Conservation (phyloP, 2,329 filamentous ascomycete genomes). For the Drechslerella stenobrocha region DNA sequence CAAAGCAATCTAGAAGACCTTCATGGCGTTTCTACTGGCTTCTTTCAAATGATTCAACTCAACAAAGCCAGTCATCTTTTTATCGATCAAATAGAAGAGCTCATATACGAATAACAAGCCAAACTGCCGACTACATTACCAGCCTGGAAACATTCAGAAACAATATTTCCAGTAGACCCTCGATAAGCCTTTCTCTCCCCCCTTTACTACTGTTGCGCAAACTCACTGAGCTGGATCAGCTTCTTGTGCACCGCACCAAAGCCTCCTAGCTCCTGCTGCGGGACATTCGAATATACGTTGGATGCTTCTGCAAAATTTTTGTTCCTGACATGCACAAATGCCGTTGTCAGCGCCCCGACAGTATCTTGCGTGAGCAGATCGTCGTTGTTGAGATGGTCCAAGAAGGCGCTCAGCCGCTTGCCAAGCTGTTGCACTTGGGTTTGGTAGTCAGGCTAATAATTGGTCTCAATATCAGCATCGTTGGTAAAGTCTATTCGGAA, state of each 20-base stretch:
- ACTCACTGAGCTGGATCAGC: constrained; percentile 39
- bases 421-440: constrained; percentile 90
- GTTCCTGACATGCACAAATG: constrained; percentile 67
- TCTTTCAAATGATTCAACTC: neutral
- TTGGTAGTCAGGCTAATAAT: constrained; percentile 67
- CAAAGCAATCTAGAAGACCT: no score
- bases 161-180: neutral
- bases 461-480: constrained; percentile 1
- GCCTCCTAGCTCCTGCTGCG: constrained; percentile 11
- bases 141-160: constrained; percentile 2
- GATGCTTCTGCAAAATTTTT: constrained; percentile 71
- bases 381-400: constrained; percentile 95
- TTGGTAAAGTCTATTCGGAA: neutral
- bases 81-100: constrained; percentile 3
- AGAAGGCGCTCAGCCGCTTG: constrained; percentile 88
- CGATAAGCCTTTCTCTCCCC: neutral
- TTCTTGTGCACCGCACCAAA: constrained; percentile 34
- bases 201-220: constrained; percentile 11
- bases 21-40: neutral
- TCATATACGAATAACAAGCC: constrained; percentile 19
- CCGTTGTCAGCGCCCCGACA: constrained; percentile 12
- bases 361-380: constrained; percentile 58
- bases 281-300: constrained; percentile 2
- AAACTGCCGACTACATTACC: constrained; percentile 23
- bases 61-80: constrained; percentile 16